Evolutionary conservation across 805 yeast genomes (phyloP), one percentile per base, ranked within the genome.

Genomic region (Yarrowia alimentaria): DNA sequence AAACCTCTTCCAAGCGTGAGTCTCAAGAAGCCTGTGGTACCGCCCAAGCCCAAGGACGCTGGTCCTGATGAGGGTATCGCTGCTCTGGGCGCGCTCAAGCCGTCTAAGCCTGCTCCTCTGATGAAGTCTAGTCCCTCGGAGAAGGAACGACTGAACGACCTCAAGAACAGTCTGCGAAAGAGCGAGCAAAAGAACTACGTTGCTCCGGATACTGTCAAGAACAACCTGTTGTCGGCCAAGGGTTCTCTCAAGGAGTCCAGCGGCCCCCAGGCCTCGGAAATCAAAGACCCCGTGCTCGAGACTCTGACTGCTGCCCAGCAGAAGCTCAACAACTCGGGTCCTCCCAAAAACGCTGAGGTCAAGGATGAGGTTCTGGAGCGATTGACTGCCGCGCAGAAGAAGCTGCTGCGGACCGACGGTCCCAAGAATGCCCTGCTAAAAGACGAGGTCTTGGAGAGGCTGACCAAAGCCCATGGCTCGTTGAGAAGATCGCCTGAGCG

Each of bases 121-220:
- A 9, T 37, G 16, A 37, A 29, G 9, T 58, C 58, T n/a, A 28
- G 33, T 24, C 19, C 47, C 12, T 40, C 55, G 16, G 56, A 22
- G 10, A 54, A 55, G 24, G 59, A 57, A 21, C 48, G 54, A 1
- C 42, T 60, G 6, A 53, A 51, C 3, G 34, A 51, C 28, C 58
- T 57, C 12, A 55, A 53, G 43, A 52, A 56, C 12, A 55, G 56
- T 5, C 55, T 59, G 21, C 49, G 53, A 13, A 29, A 57, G 19
- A 54, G 59, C n/a, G 50, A 45, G 20, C 59, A 61, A 18, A 50
- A 47, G 16, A 56, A 56, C 21, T 52, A 53, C 35, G 35, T 54
- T 16, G 54, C 58, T 5, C 56, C 55, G 1, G 61, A 58, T 28
- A 53, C 17, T 19, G 55, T 51, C 16, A 49, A 55, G 43, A 55